phyloP scores from a whole-genome alignment of 2,329 filamentous ascomycete species.

The Myotisia sp. region DNA sequence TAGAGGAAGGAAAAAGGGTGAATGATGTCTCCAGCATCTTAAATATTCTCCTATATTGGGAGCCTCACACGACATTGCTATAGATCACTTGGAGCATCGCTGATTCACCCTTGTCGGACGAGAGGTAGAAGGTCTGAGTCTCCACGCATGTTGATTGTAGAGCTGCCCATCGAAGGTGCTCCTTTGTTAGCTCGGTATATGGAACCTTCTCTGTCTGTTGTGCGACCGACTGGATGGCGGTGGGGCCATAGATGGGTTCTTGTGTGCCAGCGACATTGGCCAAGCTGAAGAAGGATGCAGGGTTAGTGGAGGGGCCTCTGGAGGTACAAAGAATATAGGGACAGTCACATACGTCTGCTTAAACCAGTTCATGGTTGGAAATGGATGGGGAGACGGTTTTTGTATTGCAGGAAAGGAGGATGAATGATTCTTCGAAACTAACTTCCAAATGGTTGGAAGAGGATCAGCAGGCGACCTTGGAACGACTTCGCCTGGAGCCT shows the following conservation, averaged over 20 bases:
- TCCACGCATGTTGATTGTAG: conserved; percentile 81
- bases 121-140: conserved; percentile 88
- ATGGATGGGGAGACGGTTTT: background rate
- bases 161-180: conserved; percentile 69
- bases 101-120: conserved; percentile 60
- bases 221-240: conserved; percentile 73
- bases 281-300: conserved; percentile 30
- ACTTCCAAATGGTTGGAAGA: conserved; percentile 1
- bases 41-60: too few relatives aligned
- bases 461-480: background rate
- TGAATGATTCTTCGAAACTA: too few relatives aligned
- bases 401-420: too few relatives aligned
- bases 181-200: conserved; percentile 62
- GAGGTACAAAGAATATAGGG: conserved; percentile 4
- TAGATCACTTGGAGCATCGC: conserved; percentile 87
- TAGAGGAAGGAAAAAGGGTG: background rate
- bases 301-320: conserved; percentile 34
- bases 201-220: conserved; percentile 63
- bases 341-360: conserved; percentile 82
- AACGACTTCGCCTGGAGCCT: background rate
- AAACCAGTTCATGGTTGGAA: conserved; percentile 77
- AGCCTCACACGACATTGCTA: conserved; percentile 79
- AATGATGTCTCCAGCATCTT: conserved; percentile 5
- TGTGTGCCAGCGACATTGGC: conserved; percentile 82
- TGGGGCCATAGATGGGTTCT: conserved; percentile 86